Evolutionary conservation across 352 stramenopile genomes (phyloP).

Genomic region (Pythium utonaiense): DNA sequence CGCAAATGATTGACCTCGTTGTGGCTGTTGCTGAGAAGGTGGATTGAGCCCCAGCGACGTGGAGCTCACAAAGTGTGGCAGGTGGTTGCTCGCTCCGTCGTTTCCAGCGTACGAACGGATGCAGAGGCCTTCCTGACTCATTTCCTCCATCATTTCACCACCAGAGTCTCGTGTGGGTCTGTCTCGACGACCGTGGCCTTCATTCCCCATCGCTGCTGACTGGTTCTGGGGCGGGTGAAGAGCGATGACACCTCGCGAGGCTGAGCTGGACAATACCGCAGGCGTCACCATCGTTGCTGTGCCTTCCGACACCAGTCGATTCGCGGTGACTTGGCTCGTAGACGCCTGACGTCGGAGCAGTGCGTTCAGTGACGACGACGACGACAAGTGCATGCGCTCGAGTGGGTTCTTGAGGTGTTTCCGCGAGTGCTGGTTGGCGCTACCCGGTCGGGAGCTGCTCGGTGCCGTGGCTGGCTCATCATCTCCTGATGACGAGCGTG

Average conservation of each 20-base stretch:
- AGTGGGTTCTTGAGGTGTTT: constrained; percentile 66
- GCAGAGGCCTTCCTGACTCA: constrained; percentile 8
- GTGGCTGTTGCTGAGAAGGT: not conserved
- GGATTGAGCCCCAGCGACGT: constrained; percentile 13
- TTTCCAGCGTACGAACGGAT: constrained; percentile 18
- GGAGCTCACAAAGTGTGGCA: constrained; percentile 23
- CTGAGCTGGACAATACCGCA: constrained; percentile 9
- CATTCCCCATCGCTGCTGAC: not conserved
- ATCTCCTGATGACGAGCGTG: not conserved
- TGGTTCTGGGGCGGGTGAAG: not conserved
- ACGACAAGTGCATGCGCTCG: constrained; percentile 38
- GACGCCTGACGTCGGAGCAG: constrained; percentile 23
- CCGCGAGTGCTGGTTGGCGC: constrained; percentile 19
- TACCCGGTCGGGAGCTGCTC: not conserved
- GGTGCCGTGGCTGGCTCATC: constrained; percentile 8
- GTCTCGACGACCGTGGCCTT: not conserved
- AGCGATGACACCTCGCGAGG: constrained; percentile 1
- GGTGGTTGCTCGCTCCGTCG: too few species aligned
- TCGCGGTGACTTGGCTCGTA: constrained; percentile 11
- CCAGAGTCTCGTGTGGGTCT: not conserved
- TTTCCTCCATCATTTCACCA: not conserved
- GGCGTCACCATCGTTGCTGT: constrained; percentile 16
- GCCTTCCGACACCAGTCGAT: constrained; percentile 18
- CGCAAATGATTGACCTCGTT: not conserved
- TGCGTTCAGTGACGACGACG: not conserved